Conservation (phyloP, 768 basidiomycete species). For the Trametes cinnabarina region DNA sequence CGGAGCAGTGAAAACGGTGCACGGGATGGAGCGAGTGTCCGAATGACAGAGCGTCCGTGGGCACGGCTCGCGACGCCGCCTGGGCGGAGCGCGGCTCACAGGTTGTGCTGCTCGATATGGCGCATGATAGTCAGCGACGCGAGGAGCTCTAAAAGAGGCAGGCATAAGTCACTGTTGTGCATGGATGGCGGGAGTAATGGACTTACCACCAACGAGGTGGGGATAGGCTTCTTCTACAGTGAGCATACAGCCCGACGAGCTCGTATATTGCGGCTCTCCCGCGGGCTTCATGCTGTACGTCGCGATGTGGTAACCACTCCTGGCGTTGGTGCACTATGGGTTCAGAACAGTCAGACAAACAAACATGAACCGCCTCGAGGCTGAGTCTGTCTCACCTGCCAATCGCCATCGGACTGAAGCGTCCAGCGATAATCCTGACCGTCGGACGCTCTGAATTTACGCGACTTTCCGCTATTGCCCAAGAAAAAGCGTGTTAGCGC, state of each 20-base stretch:
- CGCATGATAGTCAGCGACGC: constrained; percentile 64
- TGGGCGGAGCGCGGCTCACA: constrained; percentile 29
- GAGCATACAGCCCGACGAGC: constrained; percentile 61
- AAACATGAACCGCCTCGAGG: not conserved
- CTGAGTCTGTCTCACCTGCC: constrained; percentile 54
- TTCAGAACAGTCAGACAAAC: not conserved
- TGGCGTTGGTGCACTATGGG: constrained; percentile 51
- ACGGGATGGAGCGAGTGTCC: not conserved
- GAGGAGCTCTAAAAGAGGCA: constrained; percentile 47
- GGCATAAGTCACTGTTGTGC: not conserved
- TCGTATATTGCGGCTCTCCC: constrained; percentile 51
- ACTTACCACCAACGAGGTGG: constrained; percentile 54
- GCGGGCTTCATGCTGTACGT: constrained; percentile 56
- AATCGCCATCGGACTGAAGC: constrained; percentile 54
- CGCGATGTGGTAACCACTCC: constrained; percentile 50
- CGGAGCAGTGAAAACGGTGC: not conserved
- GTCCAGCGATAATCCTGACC: constrained; percentile 63
- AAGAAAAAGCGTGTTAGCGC: constrained; percentile 1
- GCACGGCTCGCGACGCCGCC: constrained; percentile 7
- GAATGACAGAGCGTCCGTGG: not conserved
- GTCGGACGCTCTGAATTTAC: constrained; percentile 59
- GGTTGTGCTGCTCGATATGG: constrained; percentile 49
- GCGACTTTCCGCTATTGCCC: constrained; percentile 35
- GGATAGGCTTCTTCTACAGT: constrained; percentile 61
- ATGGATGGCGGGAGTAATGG: not conserved